Evolutionary conservation across 371 early-diverging fungal genomes (phyloP).

Genomic region (Mortierella sp.): DNA sequence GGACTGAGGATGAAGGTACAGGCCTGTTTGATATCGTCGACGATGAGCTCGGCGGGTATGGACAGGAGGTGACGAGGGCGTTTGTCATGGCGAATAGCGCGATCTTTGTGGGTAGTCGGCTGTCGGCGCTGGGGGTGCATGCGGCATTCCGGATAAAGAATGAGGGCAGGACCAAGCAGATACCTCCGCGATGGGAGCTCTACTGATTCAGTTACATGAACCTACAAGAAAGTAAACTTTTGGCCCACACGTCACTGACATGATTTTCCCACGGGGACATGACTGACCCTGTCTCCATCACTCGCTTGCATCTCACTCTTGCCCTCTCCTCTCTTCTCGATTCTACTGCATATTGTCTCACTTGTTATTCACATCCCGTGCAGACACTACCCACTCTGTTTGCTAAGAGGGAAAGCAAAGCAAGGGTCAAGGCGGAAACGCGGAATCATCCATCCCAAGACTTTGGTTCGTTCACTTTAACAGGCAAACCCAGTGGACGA

Average conservation of each 20-base stretch:
- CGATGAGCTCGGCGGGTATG: slow-evolving; percentile 39
- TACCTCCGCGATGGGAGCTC: slow-evolving; percentile 37
- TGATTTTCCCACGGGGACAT: too few species aligned
- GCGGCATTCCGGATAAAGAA: slow-evolving; percentile 38
- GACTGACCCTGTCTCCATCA: too few species aligned
- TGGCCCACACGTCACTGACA: too few species aligned
- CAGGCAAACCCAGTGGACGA: neutral
- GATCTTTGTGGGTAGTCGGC: slow-evolving; percentile 36
- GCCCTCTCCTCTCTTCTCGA: too few species aligned
- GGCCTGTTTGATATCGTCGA: slow-evolving; percentile 24
- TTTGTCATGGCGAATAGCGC: slow-evolving; percentile 44
- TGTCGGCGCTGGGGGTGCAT: slow-evolving; percentile 19
- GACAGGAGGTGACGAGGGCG: slow-evolving; percentile 3
- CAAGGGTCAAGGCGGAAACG: neutral
- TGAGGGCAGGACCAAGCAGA: slow-evolving; percentile 1
- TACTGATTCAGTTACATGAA: too few species aligned
- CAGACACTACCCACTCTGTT: too few species aligned
- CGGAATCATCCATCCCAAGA: neutral
- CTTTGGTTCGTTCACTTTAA: slow-evolving; percentile 4
- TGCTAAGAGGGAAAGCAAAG: too few species aligned
- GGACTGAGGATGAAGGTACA: slow-evolving; percentile 12
- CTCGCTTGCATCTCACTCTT: too few species aligned
- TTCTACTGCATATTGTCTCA: too few species aligned
- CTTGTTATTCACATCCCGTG: too few species aligned
- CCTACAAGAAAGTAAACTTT: too few species aligned